These are phyloP conservation scores for Ophiostoma ulmi DNA, from an alignment of 2,329 filamentous ascomycete species.

Conservation along the genomic window DNA sequence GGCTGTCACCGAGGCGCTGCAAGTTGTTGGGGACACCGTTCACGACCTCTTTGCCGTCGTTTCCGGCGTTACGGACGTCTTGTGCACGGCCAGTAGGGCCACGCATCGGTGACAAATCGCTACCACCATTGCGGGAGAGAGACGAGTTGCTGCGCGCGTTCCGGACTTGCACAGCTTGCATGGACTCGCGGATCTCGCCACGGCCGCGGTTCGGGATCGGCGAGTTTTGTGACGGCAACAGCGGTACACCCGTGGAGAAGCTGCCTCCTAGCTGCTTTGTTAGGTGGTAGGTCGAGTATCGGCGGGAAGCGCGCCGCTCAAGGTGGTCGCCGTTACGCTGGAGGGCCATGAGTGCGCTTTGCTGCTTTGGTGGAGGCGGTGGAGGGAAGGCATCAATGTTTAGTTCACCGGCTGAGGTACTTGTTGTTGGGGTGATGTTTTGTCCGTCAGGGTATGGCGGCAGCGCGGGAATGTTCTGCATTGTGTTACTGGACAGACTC, in stretches of 20 bases:
- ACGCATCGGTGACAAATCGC: conserved; percentile 60
- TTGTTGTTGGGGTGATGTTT: conserved; percentile 46
- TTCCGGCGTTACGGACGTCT: conserved; percentile 49
- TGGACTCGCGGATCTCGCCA: conserved; percentile 72
- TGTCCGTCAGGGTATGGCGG: conserved; percentile 62
- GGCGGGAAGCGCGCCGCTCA: conserved; percentile 82
- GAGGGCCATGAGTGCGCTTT: conserved; percentile 82
- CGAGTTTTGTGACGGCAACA: conserved; percentile 76
- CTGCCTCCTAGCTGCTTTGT: conserved; percentile 83
- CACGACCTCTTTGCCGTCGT: conserved; percentile 17
- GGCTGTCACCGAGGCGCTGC: conserved; percentile 37
- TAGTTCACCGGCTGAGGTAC: conserved; percentile 43
- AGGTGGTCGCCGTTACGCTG: conserved; percentile 81
- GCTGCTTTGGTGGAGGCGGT: conserved; percentile 66
- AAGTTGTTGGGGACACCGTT: not conserved
- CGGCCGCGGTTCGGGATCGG: conserved; percentile 81
- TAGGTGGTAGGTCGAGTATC: conserved; percentile 96
- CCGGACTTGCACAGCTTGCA: conserved; percentile 60
- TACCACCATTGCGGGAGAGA: conserved; percentile 33
- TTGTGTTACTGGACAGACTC: conserved; percentile 65
- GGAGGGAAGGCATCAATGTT: conserved; percentile 64
- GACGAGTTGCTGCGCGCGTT: conserved; percentile 48
- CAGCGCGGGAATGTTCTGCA: conserved; percentile 71
- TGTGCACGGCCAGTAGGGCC: conserved; percentile 53
- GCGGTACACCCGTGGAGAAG: conserved; percentile 69